Evolutionary conservation across 2,329 filamentous ascomycete genomes (phyloP).

Genomic region (Aspergillus oerlinghausenensis): DNA sequence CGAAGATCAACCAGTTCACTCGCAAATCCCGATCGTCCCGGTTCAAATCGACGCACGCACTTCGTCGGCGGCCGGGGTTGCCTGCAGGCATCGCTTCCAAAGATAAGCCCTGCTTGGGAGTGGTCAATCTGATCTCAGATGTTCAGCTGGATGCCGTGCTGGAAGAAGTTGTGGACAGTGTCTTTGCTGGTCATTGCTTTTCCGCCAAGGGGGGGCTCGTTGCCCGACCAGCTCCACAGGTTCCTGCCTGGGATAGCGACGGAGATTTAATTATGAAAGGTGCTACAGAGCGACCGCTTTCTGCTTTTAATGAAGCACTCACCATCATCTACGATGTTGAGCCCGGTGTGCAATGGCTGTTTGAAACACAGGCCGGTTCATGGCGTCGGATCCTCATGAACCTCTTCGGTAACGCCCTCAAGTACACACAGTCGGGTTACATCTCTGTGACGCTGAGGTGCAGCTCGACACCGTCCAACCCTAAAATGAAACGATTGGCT

Average conservation of each 20-base stretch:
- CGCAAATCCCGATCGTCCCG: not conserved
- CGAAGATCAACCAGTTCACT: slow-evolving; percentile 22
- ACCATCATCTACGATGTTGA: slow-evolving; percentile 41
- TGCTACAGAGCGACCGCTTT: not conserved
- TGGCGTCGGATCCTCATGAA: slow-evolving; percentile 48
- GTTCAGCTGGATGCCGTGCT: slow-evolving; percentile 18
- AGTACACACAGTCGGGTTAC: slow-evolving; percentile 43
- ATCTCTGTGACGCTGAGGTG: slow-evolving; percentile 36
- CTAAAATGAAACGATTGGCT: slow-evolving; percentile 9
- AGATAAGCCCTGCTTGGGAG: not conserved
- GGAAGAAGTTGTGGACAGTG: slow-evolving; percentile 21
- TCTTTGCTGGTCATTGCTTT: slow-evolving; percentile 25
- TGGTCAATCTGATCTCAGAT: slow-evolving; percentile 4
- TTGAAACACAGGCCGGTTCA: slow-evolving; percentile 43
- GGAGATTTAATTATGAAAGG: not conserved
- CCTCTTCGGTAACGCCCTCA: slow-evolving; percentile 46
- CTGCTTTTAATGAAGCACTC: slow-evolving; percentile 1
- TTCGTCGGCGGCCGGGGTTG: not conserved
- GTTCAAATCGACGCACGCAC: not conserved
- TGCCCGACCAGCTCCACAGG: not conserved
- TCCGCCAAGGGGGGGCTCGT: slow-evolving; percentile 1
- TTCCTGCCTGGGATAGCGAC: not conserved
- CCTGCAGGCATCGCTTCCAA: not conserved
- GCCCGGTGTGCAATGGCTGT: slow-evolving; percentile 38
- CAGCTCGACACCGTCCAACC: not conserved